Percentiles rank a stretch among this genome's conserved stretches.
These are phyloP conservation scores for Fusarium sp. DNA, from an alignment of 2,329 filamentous ascomycete species.

Conservation along the genomic window DNA sequence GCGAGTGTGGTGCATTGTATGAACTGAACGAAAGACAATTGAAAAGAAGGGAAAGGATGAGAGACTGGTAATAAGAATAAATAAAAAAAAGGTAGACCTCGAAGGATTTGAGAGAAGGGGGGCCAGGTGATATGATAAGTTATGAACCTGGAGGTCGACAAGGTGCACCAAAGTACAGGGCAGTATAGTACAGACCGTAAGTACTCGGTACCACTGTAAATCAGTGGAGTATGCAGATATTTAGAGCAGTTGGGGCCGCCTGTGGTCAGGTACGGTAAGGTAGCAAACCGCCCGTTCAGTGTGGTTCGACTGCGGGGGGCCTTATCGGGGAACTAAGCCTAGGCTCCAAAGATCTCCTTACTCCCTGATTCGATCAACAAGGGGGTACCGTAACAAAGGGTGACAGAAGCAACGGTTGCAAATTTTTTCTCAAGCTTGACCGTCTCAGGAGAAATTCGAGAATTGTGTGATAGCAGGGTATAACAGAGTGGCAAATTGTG, in stretches of 20 bases:
- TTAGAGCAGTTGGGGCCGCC: constrained; percentile 34
- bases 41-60: constrained; percentile 12
- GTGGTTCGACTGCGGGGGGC: constrained; percentile 46
- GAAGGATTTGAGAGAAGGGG: constrained; percentile 30
- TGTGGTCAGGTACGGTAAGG: constrained; percentile 20
- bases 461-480: constrained; percentile 46
- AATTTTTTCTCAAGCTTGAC: constrained; percentile 42
- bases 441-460: constrained; percentile 41
- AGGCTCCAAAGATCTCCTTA: constrained; percentile 38
- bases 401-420: constrained; percentile 23
- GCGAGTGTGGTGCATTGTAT: constrained; percentile 66
- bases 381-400: constrained; percentile 18
- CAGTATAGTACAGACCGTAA: constrained; percentile 30
- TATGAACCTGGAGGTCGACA: constrained; percentile 31
- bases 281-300: constrained; percentile 32
- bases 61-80: constrained; percentile 12
- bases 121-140: constrained; percentile 36
- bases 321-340: constrained; percentile 36
- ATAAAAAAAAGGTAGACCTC: constrained; percentile 24
- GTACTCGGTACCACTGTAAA: constrained; percentile 39
- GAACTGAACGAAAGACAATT: constrained; percentile 10
- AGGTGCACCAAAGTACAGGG: constrained; percentile 2
- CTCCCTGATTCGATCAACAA: constrained; percentile 41
- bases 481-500: constrained; percentile 44
- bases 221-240: constrained; percentile 34